Conservation (phyloP, 2,329 filamentous ascomycete genomes). For the Fusarium nisikadoi region DNA sequence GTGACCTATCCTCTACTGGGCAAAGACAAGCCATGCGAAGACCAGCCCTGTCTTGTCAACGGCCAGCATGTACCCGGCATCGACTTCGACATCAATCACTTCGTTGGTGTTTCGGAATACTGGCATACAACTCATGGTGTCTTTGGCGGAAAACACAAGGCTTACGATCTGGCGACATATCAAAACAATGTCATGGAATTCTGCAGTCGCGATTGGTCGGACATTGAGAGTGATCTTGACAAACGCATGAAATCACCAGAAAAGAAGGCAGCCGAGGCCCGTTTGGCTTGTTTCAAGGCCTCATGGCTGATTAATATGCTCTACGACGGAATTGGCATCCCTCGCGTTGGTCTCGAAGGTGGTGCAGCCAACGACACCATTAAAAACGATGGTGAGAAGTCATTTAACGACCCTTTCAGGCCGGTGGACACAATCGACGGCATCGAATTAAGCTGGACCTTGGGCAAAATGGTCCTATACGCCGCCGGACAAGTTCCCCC, state of each 20-base stretch:
- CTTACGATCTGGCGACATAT: conserved; percentile 91
- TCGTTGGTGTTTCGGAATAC: conserved; percentile 96
- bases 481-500: conserved; percentile 88
- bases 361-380: conserved; percentile 74
- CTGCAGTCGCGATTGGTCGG: conserved; percentile 83
- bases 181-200: conserved; percentile 86
- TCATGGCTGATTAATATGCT: conserved; percentile 98
- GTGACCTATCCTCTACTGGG: conserved; percentile 87
- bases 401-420: conserved; percentile 84
- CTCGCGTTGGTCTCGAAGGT: conserved; percentile 81
- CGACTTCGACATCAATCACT: conserved; percentile 97
- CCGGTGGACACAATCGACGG: conserved; percentile 92
- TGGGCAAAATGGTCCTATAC: conserved; percentile 96
- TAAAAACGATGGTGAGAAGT: conserved; percentile 75
- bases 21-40: conserved; percentile 85
- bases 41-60: conserved; percentile 88
- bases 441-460: conserved; percentile 95
- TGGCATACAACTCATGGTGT: conserved; percentile 99
- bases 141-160: conserved; percentile 81
- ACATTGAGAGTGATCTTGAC: conserved; percentile 74
- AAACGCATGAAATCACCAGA: conserved; percentile 78
- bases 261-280: conserved; percentile 80
- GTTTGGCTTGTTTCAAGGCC: conserved; percentile 95
- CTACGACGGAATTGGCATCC: conserved; percentile 94
- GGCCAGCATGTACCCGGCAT: conserved; percentile 94